These are phyloP conservation scores for Globisporangium cederbergense DNA, from an alignment of 352 stramenopile species.

Conservation along the genomic window DNA sequence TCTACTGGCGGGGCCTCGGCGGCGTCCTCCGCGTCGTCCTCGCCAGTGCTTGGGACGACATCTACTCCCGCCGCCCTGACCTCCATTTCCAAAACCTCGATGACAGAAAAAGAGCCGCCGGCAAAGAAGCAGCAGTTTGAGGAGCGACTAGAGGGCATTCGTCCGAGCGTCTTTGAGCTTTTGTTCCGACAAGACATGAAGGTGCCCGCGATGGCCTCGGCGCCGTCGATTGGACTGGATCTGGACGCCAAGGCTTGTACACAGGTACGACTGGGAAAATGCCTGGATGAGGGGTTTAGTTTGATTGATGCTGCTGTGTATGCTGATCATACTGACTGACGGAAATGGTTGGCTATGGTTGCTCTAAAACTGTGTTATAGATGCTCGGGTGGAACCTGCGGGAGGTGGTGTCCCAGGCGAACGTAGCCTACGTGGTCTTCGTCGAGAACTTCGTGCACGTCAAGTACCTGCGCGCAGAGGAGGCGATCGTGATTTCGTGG, in stretches of 20 bases:
- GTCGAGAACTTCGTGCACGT: conserved; percentile 39
- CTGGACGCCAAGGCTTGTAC: conserved; percentile 43
- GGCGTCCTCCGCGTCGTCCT: conserved; percentile 5
- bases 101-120: conserved; percentile 2
- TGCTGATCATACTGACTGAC: background rate
- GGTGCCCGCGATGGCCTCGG: conserved; percentile 25
- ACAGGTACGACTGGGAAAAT: conserved; percentile 31
- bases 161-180: conserved; percentile 54
- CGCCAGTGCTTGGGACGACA: background rate
- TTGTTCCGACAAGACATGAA: conserved; percentile 51
- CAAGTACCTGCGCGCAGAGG: conserved; percentile 46
- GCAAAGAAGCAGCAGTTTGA: conserved; percentile 34
- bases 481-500: conserved; percentile 46
- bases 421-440: conserved; percentile 40
- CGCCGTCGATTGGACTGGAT: conserved; percentile 31
- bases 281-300: conserved; percentile 7
- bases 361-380: conserved; percentile 18
- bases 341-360: background rate
- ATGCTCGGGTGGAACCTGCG: conserved; percentile 57
- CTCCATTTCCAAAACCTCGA: conserved; percentile 1
- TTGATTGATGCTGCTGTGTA: background rate
- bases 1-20: background rate
- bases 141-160: conserved; percentile 61
- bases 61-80: background rate
- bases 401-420: conserved; percentile 46